phyloP scores from a whole-genome alignment of 2,329 filamentous ascomycete genomes.

The Sporothrix luriei region DNA sequence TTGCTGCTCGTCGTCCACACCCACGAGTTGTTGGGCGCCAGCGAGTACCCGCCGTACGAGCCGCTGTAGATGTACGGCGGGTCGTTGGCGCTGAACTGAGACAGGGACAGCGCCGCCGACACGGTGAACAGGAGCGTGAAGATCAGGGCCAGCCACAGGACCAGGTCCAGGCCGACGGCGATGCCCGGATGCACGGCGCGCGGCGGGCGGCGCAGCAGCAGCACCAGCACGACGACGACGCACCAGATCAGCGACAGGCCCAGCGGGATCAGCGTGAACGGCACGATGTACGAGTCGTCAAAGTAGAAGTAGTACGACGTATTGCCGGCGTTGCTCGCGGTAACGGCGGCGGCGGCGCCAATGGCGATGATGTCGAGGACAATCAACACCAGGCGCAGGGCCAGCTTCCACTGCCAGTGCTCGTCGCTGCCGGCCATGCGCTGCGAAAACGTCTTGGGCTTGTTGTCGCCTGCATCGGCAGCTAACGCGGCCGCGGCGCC shows the following conservation, averaged over 20 bases:
- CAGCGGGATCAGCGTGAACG: constrained; percentile 22
- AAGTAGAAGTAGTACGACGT: not conserved
- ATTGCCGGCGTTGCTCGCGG: not conserved
- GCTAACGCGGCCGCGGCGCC: not conserved
- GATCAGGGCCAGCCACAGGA: constrained; percentile 34
- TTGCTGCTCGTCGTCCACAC: constrained; percentile 28
- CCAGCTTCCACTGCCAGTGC: constrained; percentile 30
- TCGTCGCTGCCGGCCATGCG: constrained; percentile 29
- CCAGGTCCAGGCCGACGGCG: constrained; percentile 33
- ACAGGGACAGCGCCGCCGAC: not conserved
- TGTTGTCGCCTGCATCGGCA: not conserved
- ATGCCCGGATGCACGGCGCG: constrained; percentile 34
- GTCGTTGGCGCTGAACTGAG: not conserved
- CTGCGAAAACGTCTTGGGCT: constrained; percentile 24
- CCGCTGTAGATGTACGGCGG: not conserved
- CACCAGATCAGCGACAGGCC: constrained; percentile 29
- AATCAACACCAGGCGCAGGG: constrained; percentile 27
- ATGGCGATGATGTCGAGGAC: constrained; percentile 31
- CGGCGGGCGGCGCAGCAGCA: constrained; percentile 22
- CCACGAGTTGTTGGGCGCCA: constrained; percentile 33
- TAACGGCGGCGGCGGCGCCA: constrained; percentile 8
- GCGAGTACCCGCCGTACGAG: constrained; percentile 25
- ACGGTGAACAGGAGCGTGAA: constrained; percentile 7
- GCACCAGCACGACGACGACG: constrained; percentile 22
- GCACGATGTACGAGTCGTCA: not conserved